phyloP scores from a whole-genome alignment of 1,139 yeast species.

The Meyerozyma carpophila region DNA sequence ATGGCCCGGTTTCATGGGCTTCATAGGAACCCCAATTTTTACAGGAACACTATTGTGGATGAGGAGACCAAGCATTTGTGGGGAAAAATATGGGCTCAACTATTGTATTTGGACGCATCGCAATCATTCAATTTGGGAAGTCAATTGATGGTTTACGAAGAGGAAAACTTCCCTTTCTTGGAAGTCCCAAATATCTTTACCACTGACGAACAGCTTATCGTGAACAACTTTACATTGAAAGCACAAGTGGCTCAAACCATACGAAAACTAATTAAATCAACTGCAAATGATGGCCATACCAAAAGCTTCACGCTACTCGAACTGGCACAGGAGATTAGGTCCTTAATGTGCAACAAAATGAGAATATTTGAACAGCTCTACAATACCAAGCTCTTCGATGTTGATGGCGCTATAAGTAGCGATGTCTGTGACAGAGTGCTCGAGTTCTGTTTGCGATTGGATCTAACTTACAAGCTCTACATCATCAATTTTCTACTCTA shows the following conservation, averaged over 20 bases:
- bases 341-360: slow-evolving; percentile 15
- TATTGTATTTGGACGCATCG: slow-evolving; percentile 38
- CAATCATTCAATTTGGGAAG: slow-evolving; percentile 42
- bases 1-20: slow-evolving; percentile 52
- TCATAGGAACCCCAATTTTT: slow-evolving; percentile 47
- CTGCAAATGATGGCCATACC: slow-evolving; percentile 17
- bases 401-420: slow-evolving; percentile 3
- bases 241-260: slow-evolving; percentile 2
- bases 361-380: slow-evolving; percentile 21
- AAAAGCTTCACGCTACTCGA: slow-evolving; percentile 20
- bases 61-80: slow-evolving; percentile 20
- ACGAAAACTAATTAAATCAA: slow-evolving; percentile 13
- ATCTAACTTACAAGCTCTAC: slow-evolving; percentile 10
- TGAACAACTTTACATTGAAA: slow-evolving; percentile 2
- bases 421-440: slow-evolving; percentile 14
- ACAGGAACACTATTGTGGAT: slow-evolving; percentile 17
- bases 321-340: slow-evolving; percentile 20
- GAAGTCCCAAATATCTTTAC: slow-evolving; percentile 23
- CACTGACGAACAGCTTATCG: slow-evolving; percentile 4
- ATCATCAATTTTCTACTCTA: slow-evolving; percentile 16
- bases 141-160: slow-evolving; percentile 27
- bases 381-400: background rate
- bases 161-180: slow-evolving; percentile 17
- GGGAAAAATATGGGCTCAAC: slow-evolving; percentile 44
- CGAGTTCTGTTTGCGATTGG: slow-evolving; percentile 14